Evolutionary conservation across 495 filamentous ascomycete species (phyloP), one percentile per base, ranked within the genome.

Genomic region (Penicillium soppii): DNA sequence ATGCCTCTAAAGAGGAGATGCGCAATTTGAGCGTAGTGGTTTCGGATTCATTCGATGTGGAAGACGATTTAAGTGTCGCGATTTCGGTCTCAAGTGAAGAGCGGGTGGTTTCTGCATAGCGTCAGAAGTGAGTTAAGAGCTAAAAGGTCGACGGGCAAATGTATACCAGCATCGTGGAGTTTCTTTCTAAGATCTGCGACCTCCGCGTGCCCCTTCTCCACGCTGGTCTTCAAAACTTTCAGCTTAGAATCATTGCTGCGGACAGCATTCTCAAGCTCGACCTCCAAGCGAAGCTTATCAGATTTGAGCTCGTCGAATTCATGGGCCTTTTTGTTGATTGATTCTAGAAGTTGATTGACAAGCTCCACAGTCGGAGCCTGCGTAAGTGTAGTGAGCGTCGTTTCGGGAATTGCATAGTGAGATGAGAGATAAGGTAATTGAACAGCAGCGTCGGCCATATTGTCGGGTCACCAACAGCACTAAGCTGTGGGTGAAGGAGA

Each of bases 181-280:
- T 90, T 91, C 59, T 83, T 82, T 33, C 89, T 81, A 15, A 96
- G 69, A 33, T 88, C 85, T 50, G 89, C 82, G 2, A 88, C 83
- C 52, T 96, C 90, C 33, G 87, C 85, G 52, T 89, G 78, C 7
- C 85, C 85, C 62, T 92, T 94, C 56, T 95, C 92, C 10, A 90
- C 72, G 3, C 85, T 84, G 29, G 78, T 73, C 64, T 91, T 95
- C 71, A 95, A 80, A 15, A 83, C 82, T 58, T 91, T 86, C 59
- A 83, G 81, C 66, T 89, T 88, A 13, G 86, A 83, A 61, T 97
- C 92, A 33, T 84, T 85, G 50, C 78, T 85, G 32, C 89, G 84
- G 13, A 95, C 85, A 21, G 86, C 83, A 70, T 87, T 92, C 66
- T 97, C 94, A 8, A 97, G 76, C 72, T 97, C 94, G n/a, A 97